Evolutionary conservation across 169 alveolate species (phyloP), one percentile per base, ranked within the genome.

Genomic region (Babesia ovata): DNA sequence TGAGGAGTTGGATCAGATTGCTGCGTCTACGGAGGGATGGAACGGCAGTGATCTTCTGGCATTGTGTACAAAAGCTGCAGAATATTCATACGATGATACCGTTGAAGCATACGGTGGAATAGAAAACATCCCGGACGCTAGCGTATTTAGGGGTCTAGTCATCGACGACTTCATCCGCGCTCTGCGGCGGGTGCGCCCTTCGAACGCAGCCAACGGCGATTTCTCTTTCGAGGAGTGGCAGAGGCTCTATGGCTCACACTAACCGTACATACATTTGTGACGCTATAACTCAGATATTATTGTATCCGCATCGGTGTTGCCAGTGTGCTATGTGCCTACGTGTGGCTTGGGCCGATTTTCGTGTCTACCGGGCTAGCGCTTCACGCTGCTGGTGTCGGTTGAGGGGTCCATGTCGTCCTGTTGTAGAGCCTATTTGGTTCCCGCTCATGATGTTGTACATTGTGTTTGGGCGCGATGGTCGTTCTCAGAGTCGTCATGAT

Each of bases 11-110:
- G 91, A 81, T 28, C 52, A 65, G 49, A 65, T 93, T 8, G 91
- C 93, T 14, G 58, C 45, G 26, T 46, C 81, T n/a, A 75, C 94
- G 33, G 87, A 91, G 56, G 95, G 96, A 6, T 94, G 95, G 94
- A 87, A 89, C 63, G 95, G 96, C 33, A 91, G 96, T 46, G 97
- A 93, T 86, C 74, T 94, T 13, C 59, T 79, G 46, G 87, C 92
- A 54, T 59, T 95, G 13, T 92, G 96, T 53, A 85, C 91, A 39
- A 92, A 91, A 69, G 96, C 98, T 2, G 96, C 97, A 22, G 96
- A 86, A 59, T 77, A 86, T 74, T 86, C 94, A 22, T 93, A 91
- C 88, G 95, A 93, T 76, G 97, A 91, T 72, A 91, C 98, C 19
- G 75, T 93, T 17, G 93, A 79, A 42, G 84, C 70, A 45, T 92